Conservation (phyloP, 2,329 filamentous ascomycete species). For the Talaromyces piceae region DNA sequence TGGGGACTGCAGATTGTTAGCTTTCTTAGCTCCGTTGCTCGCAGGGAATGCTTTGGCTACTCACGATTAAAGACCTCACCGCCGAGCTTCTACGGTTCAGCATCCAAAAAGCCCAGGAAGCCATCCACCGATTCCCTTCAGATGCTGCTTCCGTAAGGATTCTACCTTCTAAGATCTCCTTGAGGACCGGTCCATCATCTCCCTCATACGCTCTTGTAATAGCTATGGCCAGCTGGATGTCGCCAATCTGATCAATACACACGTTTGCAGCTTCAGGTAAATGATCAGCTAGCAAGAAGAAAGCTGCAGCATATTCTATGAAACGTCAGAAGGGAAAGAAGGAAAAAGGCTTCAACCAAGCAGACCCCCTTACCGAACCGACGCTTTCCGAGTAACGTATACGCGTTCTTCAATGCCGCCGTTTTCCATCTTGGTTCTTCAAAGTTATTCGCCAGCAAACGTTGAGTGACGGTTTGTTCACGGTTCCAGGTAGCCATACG, state of each 20-base stretch:
- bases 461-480: slow-evolving; percentile 74
- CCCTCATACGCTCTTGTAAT: slow-evolving; percentile 84
- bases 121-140: slow-evolving; percentile 85
- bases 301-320: slow-evolving; percentile 83
- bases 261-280: slow-evolving; percentile 80
- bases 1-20: slow-evolving; percentile 53
- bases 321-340: slow-evolving; percentile 5
- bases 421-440: slow-evolving; percentile 78
- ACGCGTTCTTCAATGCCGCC: slow-evolving; percentile 89
- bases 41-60: slow-evolving; percentile 20
- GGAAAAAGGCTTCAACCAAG: background rate
- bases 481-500: slow-evolving; percentile 84
- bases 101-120: slow-evolving; percentile 95
- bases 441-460: slow-evolving; percentile 85
- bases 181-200: slow-evolving; percentile 67
- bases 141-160: slow-evolving; percentile 69
- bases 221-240: slow-evolving; percentile 82
- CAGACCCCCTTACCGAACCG: slow-evolving; percentile 59
- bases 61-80: slow-evolving; percentile 71
- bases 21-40: slow-evolving; percentile 11
- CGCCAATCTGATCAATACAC: slow-evolving; percentile 77
- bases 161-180: slow-evolving; percentile 67
- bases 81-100: slow-evolving; percentile 74
- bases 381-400: slow-evolving; percentile 83
- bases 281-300: slow-evolving; percentile 84